Evolutionary conservation across 768 basidiomycete species (phyloP).

Genomic region (Terana coerulea): DNA sequence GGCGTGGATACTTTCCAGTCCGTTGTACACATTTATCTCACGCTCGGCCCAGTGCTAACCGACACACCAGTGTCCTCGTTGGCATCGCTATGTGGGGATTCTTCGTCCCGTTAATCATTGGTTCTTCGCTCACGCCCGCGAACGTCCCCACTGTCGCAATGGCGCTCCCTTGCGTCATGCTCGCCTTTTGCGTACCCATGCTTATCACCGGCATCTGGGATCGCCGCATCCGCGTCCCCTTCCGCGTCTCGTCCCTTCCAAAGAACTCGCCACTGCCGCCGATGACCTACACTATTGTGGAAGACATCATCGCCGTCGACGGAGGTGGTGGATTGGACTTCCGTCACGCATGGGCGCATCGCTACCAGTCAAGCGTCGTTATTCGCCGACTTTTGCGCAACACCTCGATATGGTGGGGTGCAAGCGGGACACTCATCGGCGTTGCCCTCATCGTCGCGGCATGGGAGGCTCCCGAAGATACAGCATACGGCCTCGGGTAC

Average conservation of each 20-base stretch:
- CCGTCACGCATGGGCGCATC: slow-evolving; percentile 28
- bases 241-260: slow-evolving; percentile 28
- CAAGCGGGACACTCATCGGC: slow-evolving; percentile 18
- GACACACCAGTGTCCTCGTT: slow-evolving; percentile 13
- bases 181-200: slow-evolving; percentile 24
- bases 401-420: slow-evolving; percentile 22
- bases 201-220: slow-evolving; percentile 25
- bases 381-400: slow-evolving; percentile 24
- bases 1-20: slow-evolving; percentile 27
- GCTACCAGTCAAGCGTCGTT: slow-evolving; percentile 25
- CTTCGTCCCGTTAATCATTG: slow-evolving; percentile 27
- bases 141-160: slow-evolving; percentile 22
- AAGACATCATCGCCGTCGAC: slow-evolving; percentile 30
- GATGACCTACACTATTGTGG: slow-evolving; percentile 25
- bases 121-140: slow-evolving; percentile 27
- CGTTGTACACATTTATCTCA: not conserved
- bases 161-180: slow-evolving; percentile 27
- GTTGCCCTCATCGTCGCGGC: slow-evolving; percentile 19
- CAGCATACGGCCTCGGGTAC: slow-evolving; percentile 25
- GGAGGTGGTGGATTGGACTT: slow-evolving; percentile 27
- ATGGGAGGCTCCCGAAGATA: slow-evolving; percentile 23
- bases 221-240: slow-evolving; percentile 21
- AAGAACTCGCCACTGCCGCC: slow-evolving; percentile 23
- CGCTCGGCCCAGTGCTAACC: not conserved
- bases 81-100: slow-evolving; percentile 20